phyloP scores from a whole-genome alignment of 306 rosid species.

The Cucumis cinereus region DNA sequence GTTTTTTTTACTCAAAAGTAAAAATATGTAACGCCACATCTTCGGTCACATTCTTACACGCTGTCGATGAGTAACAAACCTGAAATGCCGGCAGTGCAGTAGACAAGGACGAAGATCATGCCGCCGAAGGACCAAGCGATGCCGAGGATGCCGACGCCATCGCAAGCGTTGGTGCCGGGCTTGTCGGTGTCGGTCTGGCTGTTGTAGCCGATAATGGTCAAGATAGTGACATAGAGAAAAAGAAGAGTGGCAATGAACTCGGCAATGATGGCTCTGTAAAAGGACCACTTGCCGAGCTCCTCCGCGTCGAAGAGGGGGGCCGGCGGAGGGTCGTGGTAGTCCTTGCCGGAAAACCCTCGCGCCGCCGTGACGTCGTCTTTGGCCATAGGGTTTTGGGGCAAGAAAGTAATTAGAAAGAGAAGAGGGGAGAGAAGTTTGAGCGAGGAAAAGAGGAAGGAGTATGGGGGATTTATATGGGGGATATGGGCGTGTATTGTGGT shows the following conservation, averaged over 20 bases:
- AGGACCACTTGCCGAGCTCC: constrained; percentile 53
- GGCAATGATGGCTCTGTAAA: constrained; percentile 57
- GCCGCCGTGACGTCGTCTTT: constrained; percentile 34
- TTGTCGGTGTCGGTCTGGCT: constrained; percentile 22
- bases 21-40: neutral
- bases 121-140: constrained; percentile 56
- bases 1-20: too few relatives aligned
- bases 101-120: constrained; percentile 6
- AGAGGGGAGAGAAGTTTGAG: neutral
- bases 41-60: neutral
- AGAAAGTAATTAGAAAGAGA: neutral
- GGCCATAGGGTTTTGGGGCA: constrained; percentile 22
- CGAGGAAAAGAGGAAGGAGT: neutral
- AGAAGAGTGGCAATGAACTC: constrained; percentile 59
- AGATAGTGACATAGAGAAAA: constrained; percentile 46
- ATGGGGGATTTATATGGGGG: constrained; percentile 3
- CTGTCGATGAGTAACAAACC: constrained; percentile 5
- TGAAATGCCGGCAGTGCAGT: constrained; percentile 46
- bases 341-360: constrained; percentile 44
- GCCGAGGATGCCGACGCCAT: constrained; percentile 54
- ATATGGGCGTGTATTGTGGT: neutral
- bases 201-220: constrained; percentile 47
- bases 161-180: constrained; percentile 18
- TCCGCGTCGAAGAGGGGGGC: constrained; percentile 37
- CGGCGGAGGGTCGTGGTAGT: constrained; percentile 67